Conservation (phyloP, 208 protist species). For the Acanthamoeba culbertsoni region DNA sequence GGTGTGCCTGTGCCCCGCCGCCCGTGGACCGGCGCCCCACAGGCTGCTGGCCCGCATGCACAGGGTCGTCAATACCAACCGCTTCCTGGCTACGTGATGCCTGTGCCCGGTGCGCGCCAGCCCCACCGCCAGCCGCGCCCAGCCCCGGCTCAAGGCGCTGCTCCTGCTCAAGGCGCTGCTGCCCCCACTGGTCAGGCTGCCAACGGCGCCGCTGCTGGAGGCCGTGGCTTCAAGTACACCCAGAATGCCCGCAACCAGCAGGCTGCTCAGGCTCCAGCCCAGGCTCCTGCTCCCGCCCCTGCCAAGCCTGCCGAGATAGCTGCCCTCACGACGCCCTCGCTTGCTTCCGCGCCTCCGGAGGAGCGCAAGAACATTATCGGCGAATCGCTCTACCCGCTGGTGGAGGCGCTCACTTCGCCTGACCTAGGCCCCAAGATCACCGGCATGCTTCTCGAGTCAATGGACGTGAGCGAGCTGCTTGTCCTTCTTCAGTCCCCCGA, state of each 20-base stretch:
- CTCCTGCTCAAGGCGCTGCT: neutral
- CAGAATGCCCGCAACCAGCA: slow-evolving; percentile 42
- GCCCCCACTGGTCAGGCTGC: neutral
- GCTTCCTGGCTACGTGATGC: slow-evolving; percentile 33
- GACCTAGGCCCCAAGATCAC: slow-evolving; percentile 96
- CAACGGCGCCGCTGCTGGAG: neutral
- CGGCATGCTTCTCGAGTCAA: slow-evolving; percentile 98
- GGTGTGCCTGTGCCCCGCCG: neutral
- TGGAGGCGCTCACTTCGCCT: slow-evolving; percentile 78
- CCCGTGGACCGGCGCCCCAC: slow-evolving; percentile 7
- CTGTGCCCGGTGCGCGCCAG: slow-evolving; percentile 1
- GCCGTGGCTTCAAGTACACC: slow-evolving; percentile 46
- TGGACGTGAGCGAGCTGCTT: slow-evolving; percentile 83
- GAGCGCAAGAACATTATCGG: slow-evolving; percentile 71
- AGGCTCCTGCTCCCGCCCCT: neutral
- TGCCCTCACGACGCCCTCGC: neutral
- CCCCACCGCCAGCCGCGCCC: neutral
- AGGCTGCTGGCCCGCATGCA: neutral
- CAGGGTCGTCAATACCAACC: slow-evolving; percentile 19
- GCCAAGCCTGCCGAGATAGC: neutral
- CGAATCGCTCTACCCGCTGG: slow-evolving; percentile 69
- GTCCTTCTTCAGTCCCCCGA: slow-evolving; percentile 92
- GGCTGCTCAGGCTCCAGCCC: neutral
- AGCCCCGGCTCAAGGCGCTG: neutral
- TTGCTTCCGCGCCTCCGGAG: slow-evolving; percentile 23